Conservation (phyloP, 805 yeast genomes). For the Starmerella etchellsii region DNA sequence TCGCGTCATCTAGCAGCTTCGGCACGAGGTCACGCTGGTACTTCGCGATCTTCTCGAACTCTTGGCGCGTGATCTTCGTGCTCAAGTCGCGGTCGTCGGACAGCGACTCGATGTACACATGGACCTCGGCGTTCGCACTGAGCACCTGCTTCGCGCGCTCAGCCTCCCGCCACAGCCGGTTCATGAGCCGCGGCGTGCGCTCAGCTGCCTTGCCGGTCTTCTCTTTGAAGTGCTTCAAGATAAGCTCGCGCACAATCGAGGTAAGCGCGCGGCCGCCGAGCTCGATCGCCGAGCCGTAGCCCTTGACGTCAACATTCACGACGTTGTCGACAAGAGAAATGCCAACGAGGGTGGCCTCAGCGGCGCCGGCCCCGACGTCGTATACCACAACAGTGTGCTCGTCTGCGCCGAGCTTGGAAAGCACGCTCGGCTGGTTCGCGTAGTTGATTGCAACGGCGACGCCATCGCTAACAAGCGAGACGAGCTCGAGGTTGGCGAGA, state of each 20-base stretch:
- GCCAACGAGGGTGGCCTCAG: conserved; percentile 65
- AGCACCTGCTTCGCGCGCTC: conserved; percentile 79
- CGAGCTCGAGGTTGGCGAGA: conserved; percentile 47
- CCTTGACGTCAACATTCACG: conserved; percentile 47
- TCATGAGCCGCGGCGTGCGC: conserved; percentile 43
- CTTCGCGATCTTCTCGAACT: conserved; percentile 49
- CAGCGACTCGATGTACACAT: conserved; percentile 64
- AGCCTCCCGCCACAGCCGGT: conserved; percentile 65
- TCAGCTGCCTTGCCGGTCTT: conserved; percentile 31
- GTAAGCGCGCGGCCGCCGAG: conserved; percentile 75
- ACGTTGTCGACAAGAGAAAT: conserved; percentile 14
- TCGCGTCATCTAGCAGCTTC: conserved; percentile 42
- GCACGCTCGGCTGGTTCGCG: conserved; percentile 38
- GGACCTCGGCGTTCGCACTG: conserved; percentile 76
- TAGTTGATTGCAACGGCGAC: conserved; percentile 80
- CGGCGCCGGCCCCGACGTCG: conserved; percentile 89
- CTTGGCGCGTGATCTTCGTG: conserved; percentile 56
- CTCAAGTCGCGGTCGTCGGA: conserved; percentile 63
- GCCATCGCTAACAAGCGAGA: conserved; percentile 76
- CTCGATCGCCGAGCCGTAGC: conserved; percentile 51
- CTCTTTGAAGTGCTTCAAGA: conserved; percentile 45
- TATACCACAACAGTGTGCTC: conserved; percentile 56
- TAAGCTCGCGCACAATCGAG: conserved; percentile 43
- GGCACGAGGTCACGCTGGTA: conserved; percentile 31
- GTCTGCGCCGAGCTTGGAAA: conserved; percentile 30